Evolutionary conservation across 139 green algal species (phyloP), one percentile per base, ranked within the genome.

Genomic region (Mesotaenium endlicherianum): DNA sequence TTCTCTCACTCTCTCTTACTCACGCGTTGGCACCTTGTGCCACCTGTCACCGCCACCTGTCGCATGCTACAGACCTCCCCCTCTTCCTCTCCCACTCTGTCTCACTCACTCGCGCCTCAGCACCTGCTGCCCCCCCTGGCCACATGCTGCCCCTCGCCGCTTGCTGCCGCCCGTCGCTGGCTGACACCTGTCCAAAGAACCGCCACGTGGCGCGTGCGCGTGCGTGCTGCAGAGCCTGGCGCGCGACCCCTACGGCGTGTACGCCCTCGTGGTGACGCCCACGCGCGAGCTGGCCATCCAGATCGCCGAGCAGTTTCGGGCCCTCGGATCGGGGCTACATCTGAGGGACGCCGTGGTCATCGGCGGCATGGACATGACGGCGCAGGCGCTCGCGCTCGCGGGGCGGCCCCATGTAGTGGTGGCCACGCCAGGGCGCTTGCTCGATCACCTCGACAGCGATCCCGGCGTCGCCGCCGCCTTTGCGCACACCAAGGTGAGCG

Each of bases 231-330:
- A 97, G 72, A 81, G 70, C 50, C 92, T 98, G 45, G 91, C 93
- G 2, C 78, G 91, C 38, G 94, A 99, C 60, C 96, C 95, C 0
- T 98, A 93, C 68, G 96, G 96, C 26, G 93, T 99, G 0, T 98
- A 94, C 82, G 92, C 92, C 0, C 83, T 98, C 1, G 92, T 97
- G 2, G 91, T 99, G 0, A 97, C 94, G 0, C 96, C 96, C 42
- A 98, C 96, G 1, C 91, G 95, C 83, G 95, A 99, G 90, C 91
- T 99, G n/a, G 96, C 95, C 1, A 93, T 97, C 55, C 96, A 99
- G 88, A 91, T 98, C 6, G 91, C 87, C 4, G 96, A 99, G 44
- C 95, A 98, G 88, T 98, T 98, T 49, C 76, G 90, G 11, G 96
- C 92, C 0, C 89, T 99, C 44, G 94, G 94, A 0, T 91, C 92